Conservation (phyloP, 2,329 filamentous ascomycete species). For the Fusarium oligoseptatum region DNA sequence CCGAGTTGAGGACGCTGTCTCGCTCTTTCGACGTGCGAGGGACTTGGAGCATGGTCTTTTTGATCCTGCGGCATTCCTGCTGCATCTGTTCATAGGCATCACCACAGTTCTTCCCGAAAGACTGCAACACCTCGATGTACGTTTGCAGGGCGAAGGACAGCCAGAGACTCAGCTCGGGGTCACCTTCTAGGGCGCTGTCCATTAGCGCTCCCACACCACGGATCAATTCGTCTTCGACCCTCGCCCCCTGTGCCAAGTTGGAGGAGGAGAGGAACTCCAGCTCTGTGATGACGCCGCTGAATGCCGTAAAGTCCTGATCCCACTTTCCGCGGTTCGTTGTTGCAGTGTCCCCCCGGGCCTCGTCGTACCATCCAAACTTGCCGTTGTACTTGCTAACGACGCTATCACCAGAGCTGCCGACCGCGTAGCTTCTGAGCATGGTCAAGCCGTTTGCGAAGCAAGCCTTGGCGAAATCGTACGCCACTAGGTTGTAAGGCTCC, state of each 20-base stretch:
- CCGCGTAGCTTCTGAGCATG: constrained; percentile 4
- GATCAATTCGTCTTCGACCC: constrained; percentile 38
- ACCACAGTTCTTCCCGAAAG: not conserved
- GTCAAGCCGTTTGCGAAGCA: constrained; percentile 14
- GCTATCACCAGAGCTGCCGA: accelerated
- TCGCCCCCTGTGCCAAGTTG: not conserved
- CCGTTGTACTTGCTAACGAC: constrained; percentile 32
- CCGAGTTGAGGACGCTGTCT: constrained; percentile 8
- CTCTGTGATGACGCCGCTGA: constrained; percentile 26
- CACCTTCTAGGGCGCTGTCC: not conserved
- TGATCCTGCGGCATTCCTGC: constrained; percentile 31
- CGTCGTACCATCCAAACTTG: constrained; percentile 36
- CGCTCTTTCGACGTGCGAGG: not conserved
- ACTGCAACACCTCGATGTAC: constrained; percentile 38
- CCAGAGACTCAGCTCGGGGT: constrained; percentile 18
- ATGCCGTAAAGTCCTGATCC: constrained; percentile 27
- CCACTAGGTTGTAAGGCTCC: constrained; percentile 22
- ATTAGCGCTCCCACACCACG: constrained; percentile 13
- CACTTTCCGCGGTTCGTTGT: constrained; percentile 13
- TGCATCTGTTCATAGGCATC: constrained; percentile 10
- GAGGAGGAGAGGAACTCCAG: constrained; percentile 20
- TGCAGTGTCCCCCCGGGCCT: not conserved
- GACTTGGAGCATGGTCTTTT: constrained; percentile 28
- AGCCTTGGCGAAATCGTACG: constrained; percentile 19
- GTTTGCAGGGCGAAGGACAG: constrained; percentile 31